A percentile compares a stretch with the other conserved stretches of the same genome.
Evolutionary conservation across 306 rosid species (phyloP).

Genomic region (Rosa rugosa): DNA sequence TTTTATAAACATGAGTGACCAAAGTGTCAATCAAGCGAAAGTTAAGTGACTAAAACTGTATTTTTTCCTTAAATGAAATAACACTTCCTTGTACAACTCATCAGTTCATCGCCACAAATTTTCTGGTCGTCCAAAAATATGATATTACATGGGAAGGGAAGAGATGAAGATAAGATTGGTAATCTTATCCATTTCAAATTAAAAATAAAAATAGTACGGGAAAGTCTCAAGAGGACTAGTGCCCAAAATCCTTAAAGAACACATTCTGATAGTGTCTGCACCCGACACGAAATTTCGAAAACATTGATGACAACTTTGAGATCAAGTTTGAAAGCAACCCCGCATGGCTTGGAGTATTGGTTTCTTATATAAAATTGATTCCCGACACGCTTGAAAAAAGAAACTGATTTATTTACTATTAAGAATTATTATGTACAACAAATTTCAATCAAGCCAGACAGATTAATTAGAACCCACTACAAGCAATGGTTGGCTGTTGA

Average conservation of each 20-base stretch:
- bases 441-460: conserved; percentile 23
- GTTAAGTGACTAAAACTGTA: no score
- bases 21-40: no score
- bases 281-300: neutral
- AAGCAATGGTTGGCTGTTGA: conserved; percentile 17
- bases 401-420: conserved; percentile 10
- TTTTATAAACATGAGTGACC: no score
- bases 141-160: no score
- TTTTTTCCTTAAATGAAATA: no score
- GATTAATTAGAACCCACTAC: neutral
- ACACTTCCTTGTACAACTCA: no score
- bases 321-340: neutral
- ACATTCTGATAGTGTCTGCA: neutral
- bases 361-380: neutral
- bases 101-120: no score
- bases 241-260: neutral
- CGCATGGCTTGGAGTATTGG: no score
- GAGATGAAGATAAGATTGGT: neutral
- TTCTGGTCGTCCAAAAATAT: no score
- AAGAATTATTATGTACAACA: conserved; percentile 18
- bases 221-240: no score
- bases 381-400: neutral
- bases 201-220: no score
- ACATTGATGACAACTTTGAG: neutral
- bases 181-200: neutral